Evolutionary conservation across 1,284 basidiomycete genomes (phyloP), one percentile per base, ranked within the genome.

Genomic region (Ustilago tritici): DNA sequence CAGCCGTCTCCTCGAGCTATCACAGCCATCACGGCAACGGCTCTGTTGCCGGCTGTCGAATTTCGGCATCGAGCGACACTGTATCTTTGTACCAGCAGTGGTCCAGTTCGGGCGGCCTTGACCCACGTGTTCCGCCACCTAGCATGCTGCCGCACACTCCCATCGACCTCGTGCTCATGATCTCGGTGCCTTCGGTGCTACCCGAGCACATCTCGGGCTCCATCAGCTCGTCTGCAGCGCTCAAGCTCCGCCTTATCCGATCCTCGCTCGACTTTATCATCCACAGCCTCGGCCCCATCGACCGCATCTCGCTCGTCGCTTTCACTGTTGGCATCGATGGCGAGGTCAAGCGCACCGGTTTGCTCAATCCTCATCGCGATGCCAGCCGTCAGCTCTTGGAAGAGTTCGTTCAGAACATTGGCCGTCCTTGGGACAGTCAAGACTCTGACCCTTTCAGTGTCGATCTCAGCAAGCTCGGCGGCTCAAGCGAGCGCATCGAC

Each of bases 161-260:
- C 0, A 88, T 97, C 80, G 96, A 99, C 86, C 89, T 99, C 61
- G 93, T 98, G 81, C 89, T 98, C 60, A 93, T 98, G 64, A 88
- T 98, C 47, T 94, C 95, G 2, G 88, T 98, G 0, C 95, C 95
- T 1, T 70, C 78, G 11, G 78, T 82, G 1, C 59, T 73, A 40
- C 74, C 76, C 12, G 62, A 79, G 40, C 57, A 78, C 17, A 28
- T 61, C 23, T 57, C 69, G 8, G 89, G 88, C 53, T 89, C 92
- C 23, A 89, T 91, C n/a, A 91, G 91, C 14, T 92, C 92, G 76
- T 92, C 93, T 2, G 92, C 92, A 1, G 90, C 90, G 60, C 75
- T 84, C 58, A 84, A 84, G 58, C 68, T 84, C 23, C 74, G 82
- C 10, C 69, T 84, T 47, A 78, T 84, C 38, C 76, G 80, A 2